A percentile compares a stretch with the other conserved stretches of the same genome.
phyloP scores from a whole-genome alignment of 1,284 basidiomycete species.

The Anthracocystis panici-leucophaei region DNA sequence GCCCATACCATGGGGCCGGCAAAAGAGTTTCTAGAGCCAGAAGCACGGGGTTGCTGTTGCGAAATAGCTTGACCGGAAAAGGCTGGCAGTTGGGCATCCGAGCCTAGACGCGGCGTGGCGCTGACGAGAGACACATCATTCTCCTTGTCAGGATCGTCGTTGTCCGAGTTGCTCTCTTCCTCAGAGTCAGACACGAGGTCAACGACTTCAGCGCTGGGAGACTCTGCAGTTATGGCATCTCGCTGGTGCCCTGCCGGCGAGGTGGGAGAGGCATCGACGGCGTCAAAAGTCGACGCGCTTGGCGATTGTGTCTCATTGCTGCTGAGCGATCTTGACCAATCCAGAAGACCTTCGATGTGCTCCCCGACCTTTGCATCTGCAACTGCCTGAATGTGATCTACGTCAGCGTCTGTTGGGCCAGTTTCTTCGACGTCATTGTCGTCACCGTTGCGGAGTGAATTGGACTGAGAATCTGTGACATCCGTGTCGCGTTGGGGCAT shows the following conservation, averaged over 20 bases:
- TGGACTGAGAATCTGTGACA: neutral
- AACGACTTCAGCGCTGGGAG: conserved; percentile 3
- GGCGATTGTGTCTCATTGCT: conserved; percentile 3
- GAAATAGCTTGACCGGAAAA: neutral
- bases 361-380: conserved; percentile 28
- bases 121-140: conserved; percentile 34
- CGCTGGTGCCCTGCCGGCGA: neutral
- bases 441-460: neutral
- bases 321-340: conserved; percentile 18
- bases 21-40: conserved; percentile 18
- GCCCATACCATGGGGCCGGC: conserved; percentile 15
- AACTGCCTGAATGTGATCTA: conserved; percentile 24
- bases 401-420: conserved; percentile 28
- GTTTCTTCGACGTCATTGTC: neutral
- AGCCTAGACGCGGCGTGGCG: conserved; percentile 22
- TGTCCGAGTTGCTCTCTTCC: conserved; percentile 16
- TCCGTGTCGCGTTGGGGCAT: neutral
- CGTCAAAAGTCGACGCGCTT: neutral
- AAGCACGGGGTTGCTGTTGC: neutral
- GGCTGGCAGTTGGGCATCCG: conserved; percentile 6
- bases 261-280: neutral
- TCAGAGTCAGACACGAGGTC: conserved; percentile 34
- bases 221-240: neutral
- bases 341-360: conserved; percentile 22
- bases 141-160: conserved; percentile 45